Base-by-base conservation (phyloP, 495 filamentous ascomycete species). In the Penicillium egyptiacum region DNA sequence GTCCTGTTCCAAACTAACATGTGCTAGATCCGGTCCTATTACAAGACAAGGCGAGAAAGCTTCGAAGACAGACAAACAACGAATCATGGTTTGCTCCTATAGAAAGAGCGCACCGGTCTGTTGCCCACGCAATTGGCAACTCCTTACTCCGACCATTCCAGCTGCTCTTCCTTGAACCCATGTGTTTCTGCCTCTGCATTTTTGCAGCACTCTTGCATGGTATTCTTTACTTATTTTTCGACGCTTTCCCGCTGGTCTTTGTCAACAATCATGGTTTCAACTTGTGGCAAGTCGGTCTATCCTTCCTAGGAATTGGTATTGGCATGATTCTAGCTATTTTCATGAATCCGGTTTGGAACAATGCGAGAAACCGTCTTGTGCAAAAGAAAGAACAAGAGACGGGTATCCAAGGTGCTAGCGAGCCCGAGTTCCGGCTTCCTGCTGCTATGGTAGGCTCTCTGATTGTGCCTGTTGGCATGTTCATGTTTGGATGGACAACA, bases 191-290 rank as follows among this genome's bases (percentile, higher is more conserved):
- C 45, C 80, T 91, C 14, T 88, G 87, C 65, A 61, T 88, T 25
- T 85, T 88, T 56, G 80, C 83, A 11, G 85, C 88, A 31, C 72
- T 92, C 17, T 72, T 91, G 10, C 75, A 90, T 0, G 89, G 87
- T 5, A 80, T 90, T 28, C 70, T 91, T 0, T 91, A 92, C 64
- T 78, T 92, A 11, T 91, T 91, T 72, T 91, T 92, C 66, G 87
- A 88, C n/a, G 88, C 88, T 0, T 91, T 91, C 61, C 79, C 85
- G 0, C 68, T 91, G 17, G 81, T 90, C 5, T 92, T 92, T 65
- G 60, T 73, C 35, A 76, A 77, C 33, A 81, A 84, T 52, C 81
- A 90, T 66, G 82, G 80, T 48, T 89, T 91, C 69, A 84, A 81
- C 31, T 74, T 88, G 4, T 86, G 82, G 72, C 83, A 88, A 66